Evolutionary conservation across 257 asterid genomes (phyloP).

Genomic region (Orobanche coerulescens): DNA sequence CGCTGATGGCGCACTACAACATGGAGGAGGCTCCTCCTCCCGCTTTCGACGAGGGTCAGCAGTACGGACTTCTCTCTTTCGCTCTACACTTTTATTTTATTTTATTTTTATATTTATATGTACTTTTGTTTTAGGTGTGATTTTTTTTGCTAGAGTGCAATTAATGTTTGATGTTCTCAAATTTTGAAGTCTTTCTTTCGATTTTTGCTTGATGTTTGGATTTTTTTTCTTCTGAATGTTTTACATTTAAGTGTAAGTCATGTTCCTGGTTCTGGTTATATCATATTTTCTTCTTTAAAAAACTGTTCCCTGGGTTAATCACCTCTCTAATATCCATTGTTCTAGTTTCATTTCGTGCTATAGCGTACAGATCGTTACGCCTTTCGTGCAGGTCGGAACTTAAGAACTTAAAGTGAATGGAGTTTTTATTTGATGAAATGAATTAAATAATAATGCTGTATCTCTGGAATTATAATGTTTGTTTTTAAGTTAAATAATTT

Average conservation of each 20-base stretch:
- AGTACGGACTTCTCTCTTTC: slow-evolving; percentile 34
- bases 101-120: not conserved
- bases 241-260: not conserved
- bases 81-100: not conserved
- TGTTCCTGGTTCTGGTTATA: too few relatives aligned
- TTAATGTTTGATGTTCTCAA: not conserved
- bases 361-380: too few relatives aligned
- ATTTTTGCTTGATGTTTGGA: not conserved
- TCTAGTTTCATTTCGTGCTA: not conserved
- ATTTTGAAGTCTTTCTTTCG: not conserved
- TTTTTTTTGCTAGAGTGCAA: not conserved
- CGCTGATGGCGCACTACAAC: slow-evolving; percentile 87
- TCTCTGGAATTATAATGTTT: not conserved
- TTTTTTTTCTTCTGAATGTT: not conserved
- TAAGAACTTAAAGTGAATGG: too few relatives aligned
- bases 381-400: too few relatives aligned
- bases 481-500: not conserved
- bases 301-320: not conserved
- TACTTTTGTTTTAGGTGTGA: not conserved
- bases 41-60: slow-evolving; percentile 87
- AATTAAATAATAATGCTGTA: not conserved
- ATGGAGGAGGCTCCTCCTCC: slow-evolving; percentile 75
- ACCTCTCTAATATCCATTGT: not conserved
- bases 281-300: too few relatives aligned
- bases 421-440: not conserved